Conservation (phyloP, 768 basidiomycete species). For the Lepiota brunneoincarnata region DNA sequence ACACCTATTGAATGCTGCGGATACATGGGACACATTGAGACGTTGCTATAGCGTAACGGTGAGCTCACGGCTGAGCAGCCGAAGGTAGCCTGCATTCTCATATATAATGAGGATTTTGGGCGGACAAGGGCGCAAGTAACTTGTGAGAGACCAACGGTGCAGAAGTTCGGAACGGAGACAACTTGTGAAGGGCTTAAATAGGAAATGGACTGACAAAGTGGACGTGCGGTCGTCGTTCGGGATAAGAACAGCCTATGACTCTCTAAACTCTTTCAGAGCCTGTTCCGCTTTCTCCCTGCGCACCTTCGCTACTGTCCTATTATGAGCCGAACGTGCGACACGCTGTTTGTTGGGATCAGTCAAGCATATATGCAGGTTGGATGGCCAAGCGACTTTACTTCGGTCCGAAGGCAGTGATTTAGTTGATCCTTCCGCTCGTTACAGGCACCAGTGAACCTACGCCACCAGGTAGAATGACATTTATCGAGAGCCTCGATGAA, state of each 20-base stretch:
- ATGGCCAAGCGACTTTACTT: constrained; percentile 40
- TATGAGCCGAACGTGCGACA: constrained; percentile 52
- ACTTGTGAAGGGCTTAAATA: background rate
- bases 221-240: constrained; percentile 16
- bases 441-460: constrained; percentile 65
- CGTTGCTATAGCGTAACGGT: constrained; percentile 16
- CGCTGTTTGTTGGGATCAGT: constrained; percentile 38
- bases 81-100: no score
- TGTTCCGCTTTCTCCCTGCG: constrained; percentile 54
- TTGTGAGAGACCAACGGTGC: no score
- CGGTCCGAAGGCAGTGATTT: constrained; percentile 67
- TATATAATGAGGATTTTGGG: no score
- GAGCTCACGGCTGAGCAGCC: no score
- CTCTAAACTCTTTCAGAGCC: constrained; percentile 60
- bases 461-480: constrained; percentile 65
- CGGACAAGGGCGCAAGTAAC: no score
- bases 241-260: constrained; percentile 30
- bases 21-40: constrained; percentile 14
- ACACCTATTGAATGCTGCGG: background rate
- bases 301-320: constrained; percentile 60
- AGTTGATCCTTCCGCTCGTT: constrained; percentile 66
- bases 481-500: constrained; percentile 75
- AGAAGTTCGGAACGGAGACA: no score
- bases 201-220: constrained; percentile 22
- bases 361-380: constrained; percentile 8